Conservation (phyloP, 306 rosid species). For the Vigna mungo region DNA sequence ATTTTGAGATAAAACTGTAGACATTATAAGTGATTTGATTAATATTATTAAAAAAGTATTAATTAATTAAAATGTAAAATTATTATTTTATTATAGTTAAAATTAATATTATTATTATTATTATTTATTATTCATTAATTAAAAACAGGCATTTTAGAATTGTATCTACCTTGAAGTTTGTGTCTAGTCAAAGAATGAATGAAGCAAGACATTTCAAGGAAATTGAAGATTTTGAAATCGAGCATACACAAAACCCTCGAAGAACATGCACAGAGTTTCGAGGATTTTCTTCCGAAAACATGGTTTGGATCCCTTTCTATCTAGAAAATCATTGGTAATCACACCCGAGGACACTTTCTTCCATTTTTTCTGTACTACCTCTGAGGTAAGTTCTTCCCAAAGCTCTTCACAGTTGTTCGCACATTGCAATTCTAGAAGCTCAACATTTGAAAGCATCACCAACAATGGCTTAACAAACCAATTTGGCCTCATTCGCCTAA, state of each 20-base stretch:
- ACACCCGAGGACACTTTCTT: constrained; percentile 26
- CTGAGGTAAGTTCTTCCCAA: constrained; percentile 20
- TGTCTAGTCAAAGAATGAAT: no score
- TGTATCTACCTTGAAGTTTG: neutral
- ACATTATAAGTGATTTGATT: no score
- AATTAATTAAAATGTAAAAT: no score
- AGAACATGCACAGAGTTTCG: constrained; percentile 54
- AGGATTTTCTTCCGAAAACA: constrained; percentile 35
- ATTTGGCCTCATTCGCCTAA: constrained; percentile 56
- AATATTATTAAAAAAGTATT: no score
- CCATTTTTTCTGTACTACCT: constrained; percentile 40
- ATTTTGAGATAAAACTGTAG: no score
- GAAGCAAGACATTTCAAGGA: neutral
- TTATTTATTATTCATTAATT: no score
- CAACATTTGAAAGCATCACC: constrained; percentile 10
- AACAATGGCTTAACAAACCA: constrained; percentile 26
- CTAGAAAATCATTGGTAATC: constrained; percentile 22
- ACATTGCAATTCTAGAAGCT: constrained; percentile 15
- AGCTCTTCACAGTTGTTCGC: constrained; percentile 22
- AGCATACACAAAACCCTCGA: neutral
- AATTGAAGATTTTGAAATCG: neutral
- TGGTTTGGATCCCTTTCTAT: neutral
- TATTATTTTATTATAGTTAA: no score
- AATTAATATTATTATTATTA: no score
- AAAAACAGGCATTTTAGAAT: no score